Evolutionary conservation across 371 early-diverging fungal species (phyloP).

Genomic region (Parasitella parasitica): DNA sequence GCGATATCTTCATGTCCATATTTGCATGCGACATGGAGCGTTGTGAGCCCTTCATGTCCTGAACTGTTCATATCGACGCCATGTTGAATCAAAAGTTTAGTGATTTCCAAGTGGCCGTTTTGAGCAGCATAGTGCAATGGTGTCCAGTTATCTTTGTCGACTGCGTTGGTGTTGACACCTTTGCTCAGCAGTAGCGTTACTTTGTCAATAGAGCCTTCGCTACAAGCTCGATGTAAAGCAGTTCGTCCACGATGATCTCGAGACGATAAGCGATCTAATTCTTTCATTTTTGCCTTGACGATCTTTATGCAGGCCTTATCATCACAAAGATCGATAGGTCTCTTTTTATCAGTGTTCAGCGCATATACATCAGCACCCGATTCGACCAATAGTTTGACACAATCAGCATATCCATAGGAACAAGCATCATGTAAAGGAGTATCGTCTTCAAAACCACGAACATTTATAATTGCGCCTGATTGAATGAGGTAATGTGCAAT

Average conservation of each 20-base stretch:
- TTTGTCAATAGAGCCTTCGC: constrained; percentile 25
- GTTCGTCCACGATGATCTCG: constrained; percentile 35
- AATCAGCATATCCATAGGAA: constrained; percentile 61
- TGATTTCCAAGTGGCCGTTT: constrained; percentile 63
- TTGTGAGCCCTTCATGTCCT: constrained; percentile 57
- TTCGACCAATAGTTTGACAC: constrained; percentile 54
- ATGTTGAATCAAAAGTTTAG: constrained; percentile 61
- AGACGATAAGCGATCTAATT: constrained; percentile 33
- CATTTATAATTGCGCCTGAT: constrained; percentile 54
- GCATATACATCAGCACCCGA: constrained; percentile 57
- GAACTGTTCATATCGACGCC: constrained; percentile 69
- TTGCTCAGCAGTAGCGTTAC: constrained; percentile 33
- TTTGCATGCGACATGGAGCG: constrained; percentile 44
- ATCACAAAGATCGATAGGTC: constrained; percentile 53
- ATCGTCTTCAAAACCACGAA: constrained; percentile 57
- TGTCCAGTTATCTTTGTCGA: constrained; percentile 68
- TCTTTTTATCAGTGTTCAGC: constrained; percentile 51
- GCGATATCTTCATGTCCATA: constrained; percentile 60
- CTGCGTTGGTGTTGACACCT: constrained; percentile 76
- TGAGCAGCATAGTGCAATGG: constrained; percentile 83
- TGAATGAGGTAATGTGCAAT: constrained; percentile 57
- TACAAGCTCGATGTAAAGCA: constrained; percentile 37
- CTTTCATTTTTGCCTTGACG: constrained; percentile 28
- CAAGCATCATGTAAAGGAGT: constrained; percentile 86
- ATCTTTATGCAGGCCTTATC: constrained; percentile 32